Base-by-base conservation (phyloP, 495 filamentous ascomycete genomes). In the Chaetomidium leptoderma region DNA sequence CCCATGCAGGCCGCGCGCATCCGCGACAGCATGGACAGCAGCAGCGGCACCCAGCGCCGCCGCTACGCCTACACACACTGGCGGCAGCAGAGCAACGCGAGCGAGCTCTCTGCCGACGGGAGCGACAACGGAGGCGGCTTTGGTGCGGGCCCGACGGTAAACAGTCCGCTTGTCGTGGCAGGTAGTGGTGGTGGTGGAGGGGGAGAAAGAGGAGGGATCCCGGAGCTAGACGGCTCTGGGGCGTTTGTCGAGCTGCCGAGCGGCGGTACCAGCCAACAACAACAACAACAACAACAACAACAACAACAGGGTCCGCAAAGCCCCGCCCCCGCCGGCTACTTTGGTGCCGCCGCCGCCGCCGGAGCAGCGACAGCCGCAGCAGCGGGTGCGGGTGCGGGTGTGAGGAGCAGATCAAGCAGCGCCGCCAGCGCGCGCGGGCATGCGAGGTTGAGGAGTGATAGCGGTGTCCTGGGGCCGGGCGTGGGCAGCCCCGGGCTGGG, bases 21-120 rank as follows among this genome's bases (percentile, higher is more conserved):
- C 11, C 66, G 70, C 11, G 53, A 46, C 30, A 76, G 70, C 52
- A 58, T 57, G 8, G 74, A 74, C 30, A 71, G 69, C 44, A 53
- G 33, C 45, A 45, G 61, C 11, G 40, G 56, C 21, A 55, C 63
- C 14, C 44, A 59, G 16, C 53, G 29, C 51, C 30, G 42, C 6
- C 39, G 55, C 4, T 63, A 62, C 46, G 52, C 36, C 6, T 63
- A 61, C 45, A 55, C 59, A 1, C 75, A 78, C 54, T 59, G 55
- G 43, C 71, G 74, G 0, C 64, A 74, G 7, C 61, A 60, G 4
- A 76, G 72, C 61, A 70, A 74, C 55, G 62, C 68, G 8, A 77
- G 72, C 59, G 73, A 76, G 40, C 61, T 76, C 0, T 72, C 69
- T 1, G 70, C 60, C 17, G 68, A 69, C 35, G 69, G 72, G n/a